These are phyloP conservation scores for Groenewaldozyma sp. DNA, from an alignment of 1,139 yeast genomes.

Conservation along the genomic window DNA sequence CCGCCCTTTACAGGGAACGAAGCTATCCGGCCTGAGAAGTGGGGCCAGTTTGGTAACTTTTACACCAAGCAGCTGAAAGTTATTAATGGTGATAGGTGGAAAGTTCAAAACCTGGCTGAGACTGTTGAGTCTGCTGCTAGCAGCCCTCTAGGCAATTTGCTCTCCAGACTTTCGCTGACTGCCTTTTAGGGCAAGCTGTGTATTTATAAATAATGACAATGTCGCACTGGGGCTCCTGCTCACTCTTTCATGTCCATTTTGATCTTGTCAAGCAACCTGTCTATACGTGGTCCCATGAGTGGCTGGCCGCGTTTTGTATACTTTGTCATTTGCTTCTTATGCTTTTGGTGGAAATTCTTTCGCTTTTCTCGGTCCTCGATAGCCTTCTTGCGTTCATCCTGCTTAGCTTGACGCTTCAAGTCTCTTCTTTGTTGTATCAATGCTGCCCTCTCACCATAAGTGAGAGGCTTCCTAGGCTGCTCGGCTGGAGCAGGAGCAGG, in stretches of 20 bases:
- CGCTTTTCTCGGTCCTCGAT: constrained; percentile 25
- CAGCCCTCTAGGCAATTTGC: too few species aligned
- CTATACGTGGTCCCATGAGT: constrained; percentile 81
- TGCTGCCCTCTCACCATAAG: constrained; percentile 22
- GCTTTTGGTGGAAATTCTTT: constrained; percentile 35
- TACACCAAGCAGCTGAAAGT: too few species aligned
- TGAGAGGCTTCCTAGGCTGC: constrained; percentile 25
- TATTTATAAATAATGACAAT: background rate
- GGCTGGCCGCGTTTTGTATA: constrained; percentile 79
- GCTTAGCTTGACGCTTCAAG: constrained; percentile 16
- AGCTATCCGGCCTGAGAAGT: too few species aligned
- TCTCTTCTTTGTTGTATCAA: constrained; percentile 17
- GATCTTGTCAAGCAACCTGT: constrained; percentile 68
- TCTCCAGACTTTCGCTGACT: too few species aligned
- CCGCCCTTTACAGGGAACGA: too few species aligned
- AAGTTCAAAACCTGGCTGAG: too few species aligned
- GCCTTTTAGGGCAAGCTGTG: too few species aligned
- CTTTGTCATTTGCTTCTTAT: constrained; percentile 42
- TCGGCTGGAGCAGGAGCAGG: constrained; percentile 23
- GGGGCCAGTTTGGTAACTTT: too few species aligned
- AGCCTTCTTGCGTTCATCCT: constrained; percentile 20
- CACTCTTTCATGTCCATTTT: constrained; percentile 4
- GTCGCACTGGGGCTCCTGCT: background rate
- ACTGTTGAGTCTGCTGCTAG: too few species aligned
- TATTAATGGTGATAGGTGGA: too few species aligned